Evolutionary conservation across 2,329 filamentous ascomycete genomes (phyloP), one percentile per base, ranked within the genome.

Genomic region (Diaporthe humulicola): DNA sequence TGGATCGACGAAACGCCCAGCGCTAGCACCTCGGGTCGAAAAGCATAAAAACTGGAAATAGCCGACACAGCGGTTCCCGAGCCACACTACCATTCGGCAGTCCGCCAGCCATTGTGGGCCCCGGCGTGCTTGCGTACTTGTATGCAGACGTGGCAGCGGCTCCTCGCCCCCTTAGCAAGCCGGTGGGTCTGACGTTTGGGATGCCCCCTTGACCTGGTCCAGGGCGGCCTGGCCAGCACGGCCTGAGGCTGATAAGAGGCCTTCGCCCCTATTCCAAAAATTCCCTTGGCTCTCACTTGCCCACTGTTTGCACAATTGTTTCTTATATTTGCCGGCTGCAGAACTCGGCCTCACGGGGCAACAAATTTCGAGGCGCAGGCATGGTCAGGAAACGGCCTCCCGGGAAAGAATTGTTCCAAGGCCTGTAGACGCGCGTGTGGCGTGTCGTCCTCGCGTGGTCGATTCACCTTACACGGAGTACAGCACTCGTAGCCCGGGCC

Each of bases 101-200:
- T n/a, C 28, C 42, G 28, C 9, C 30, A 25, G 12, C 14, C 9
- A n/a, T 33, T 33, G 70, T 69, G 70, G 73, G 52, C 33, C 73
- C 30, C 38, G 64, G 25, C 40, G 40, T 42, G 60, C 70, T 72
- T 75, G 52, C 33, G 60, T 54, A 58, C 36, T 45, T 48, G 42
- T 19, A 69, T 54, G 61, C 64, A 69, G 30, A 52, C 64, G 45
- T 69, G 64, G 64, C 64, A 54, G 64, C 64, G 12, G 30, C 14
- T 36, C 45, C 45, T 67, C 45, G n/a, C 66, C 72, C 30, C 54
- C 19, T n/a, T 36, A 52, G 33, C 33, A 56, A 2, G 22, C 10
- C 28, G 15, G 67, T 50, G 74, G 74, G 72, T 71, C 74, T 74
- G 67, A 60, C 74, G 74, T 75, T 74, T 74, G 9, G 71, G 56